These are phyloP conservation scores for Pichia sp. DNA, from an alignment of 1,139 yeast species.

Conservation along the genomic window DNA sequence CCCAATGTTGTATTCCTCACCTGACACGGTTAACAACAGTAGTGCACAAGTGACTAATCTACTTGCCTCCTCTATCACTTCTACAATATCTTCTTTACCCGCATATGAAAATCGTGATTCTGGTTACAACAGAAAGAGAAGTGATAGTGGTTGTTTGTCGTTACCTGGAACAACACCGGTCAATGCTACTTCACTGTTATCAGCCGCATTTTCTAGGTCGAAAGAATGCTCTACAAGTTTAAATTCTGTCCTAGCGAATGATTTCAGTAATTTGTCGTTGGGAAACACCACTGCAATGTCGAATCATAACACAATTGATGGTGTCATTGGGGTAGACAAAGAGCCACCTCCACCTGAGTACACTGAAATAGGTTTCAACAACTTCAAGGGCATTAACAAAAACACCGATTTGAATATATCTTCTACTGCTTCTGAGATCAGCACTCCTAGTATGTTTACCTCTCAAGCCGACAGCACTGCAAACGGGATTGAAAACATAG, in stretches of 20 bases:
- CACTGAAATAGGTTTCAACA: constrained; percentile 11
- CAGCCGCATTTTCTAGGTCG: constrained; percentile 17
- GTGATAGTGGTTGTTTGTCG: constrained; percentile 6
- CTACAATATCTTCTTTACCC: constrained; percentile 10
- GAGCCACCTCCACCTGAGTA: constrained; percentile 16
- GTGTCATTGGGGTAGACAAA: constrained; percentile 3
- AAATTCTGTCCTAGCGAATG: constrained; percentile 11
- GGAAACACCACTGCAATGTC: background rate
- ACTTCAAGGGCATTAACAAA: background rate
- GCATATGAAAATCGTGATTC: constrained; percentile 11
- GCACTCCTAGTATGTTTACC: constrained; percentile 3
- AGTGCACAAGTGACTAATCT: constrained; percentile 1
- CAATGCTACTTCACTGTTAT: constrained; percentile 16
- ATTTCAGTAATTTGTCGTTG: constrained; percentile 11
- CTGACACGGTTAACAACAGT: constrained; percentile 10
- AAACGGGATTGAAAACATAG: background rate
- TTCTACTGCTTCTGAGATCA: background rate
- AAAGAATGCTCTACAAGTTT: constrained; percentile 13
- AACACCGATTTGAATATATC: background rate
- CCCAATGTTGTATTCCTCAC: background rate
- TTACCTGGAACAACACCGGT: constrained; percentile 2
- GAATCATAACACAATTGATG: constrained; percentile 12
- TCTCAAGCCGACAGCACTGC: background rate
- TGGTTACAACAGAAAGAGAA: constrained; percentile 2
- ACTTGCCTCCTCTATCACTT: background rate